Conservation (phyloP, 2,329 filamentous ascomycete genomes). For the Intubia oerlemansii region DNA sequence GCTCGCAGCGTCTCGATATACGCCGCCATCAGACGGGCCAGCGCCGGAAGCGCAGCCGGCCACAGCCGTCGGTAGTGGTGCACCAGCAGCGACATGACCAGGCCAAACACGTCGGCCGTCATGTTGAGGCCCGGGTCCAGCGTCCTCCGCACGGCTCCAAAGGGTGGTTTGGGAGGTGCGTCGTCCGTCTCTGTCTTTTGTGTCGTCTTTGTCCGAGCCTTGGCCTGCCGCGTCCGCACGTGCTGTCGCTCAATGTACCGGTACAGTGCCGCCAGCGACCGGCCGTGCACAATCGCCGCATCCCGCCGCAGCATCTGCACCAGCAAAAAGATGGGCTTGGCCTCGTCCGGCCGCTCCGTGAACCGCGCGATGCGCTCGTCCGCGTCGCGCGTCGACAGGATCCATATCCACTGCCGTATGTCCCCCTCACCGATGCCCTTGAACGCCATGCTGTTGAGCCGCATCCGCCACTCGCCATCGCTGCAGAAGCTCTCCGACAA, state of each 20-base stretch:
- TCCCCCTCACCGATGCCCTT: slow-evolving; percentile 15
- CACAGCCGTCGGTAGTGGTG: slow-evolving; percentile 12
- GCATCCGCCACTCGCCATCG: background rate
- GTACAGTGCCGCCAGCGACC: slow-evolving; percentile 14
- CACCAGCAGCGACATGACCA: slow-evolving; percentile 10
- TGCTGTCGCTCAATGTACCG: slow-evolving; percentile 11
- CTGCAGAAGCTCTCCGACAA: slow-evolving; percentile 7
- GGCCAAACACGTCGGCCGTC: slow-evolving; percentile 9
- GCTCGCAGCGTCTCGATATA: slow-evolving; percentile 12
- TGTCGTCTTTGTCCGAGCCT: background rate
- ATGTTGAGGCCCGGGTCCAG: slow-evolving; percentile 9
- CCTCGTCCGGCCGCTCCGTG: slow-evolving; percentile 11
- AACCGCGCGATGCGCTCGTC: slow-evolving; percentile 17
- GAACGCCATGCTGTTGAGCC: slow-evolving; percentile 11
- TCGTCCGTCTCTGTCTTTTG: too few species aligned
- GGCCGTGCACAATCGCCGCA: slow-evolving; percentile 12
- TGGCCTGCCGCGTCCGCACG: slow-evolving; percentile 2
- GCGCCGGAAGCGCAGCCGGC: slow-evolving; percentile 11
- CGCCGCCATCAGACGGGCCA: slow-evolving; percentile 10
- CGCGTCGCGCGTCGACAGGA: slow-evolving; percentile 14
- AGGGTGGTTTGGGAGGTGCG: too few species aligned
- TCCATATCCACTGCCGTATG: slow-evolving; percentile 20
- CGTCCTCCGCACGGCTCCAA: slow-evolving; percentile 7
- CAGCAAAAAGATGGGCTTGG: slow-evolving; percentile 19
- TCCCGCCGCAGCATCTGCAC: slow-evolving; percentile 15